Evolutionary conservation across 306 rosid genomes (phyloP).

Genomic region (Vigna nakashimae): DNA sequence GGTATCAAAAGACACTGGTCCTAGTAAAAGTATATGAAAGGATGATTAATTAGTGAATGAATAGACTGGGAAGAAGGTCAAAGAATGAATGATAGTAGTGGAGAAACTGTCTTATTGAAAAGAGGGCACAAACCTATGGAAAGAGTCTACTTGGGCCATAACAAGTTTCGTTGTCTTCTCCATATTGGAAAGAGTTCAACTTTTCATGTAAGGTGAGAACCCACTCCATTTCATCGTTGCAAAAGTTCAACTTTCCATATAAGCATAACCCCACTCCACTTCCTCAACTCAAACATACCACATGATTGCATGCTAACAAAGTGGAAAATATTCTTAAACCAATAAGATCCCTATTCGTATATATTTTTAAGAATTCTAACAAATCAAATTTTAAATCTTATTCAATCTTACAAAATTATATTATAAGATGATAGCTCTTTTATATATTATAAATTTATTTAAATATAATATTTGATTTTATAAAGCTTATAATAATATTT

Average conservation of each 20-base stretch:
- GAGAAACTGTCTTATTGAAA: slow-evolving; percentile 52
- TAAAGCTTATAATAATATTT: too few species aligned
- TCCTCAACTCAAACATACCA: slow-evolving; percentile 35
- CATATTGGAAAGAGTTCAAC: slow-evolving; percentile 33
- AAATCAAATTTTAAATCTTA: too few species aligned
- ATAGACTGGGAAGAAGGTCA: slow-evolving; percentile 26
- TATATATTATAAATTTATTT: too few species aligned
- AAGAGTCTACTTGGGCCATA: slow-evolving; percentile 40
- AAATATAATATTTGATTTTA: too few species aligned
- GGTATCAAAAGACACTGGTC: background rate
- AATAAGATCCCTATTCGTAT: background rate
- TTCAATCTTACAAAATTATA: too few species aligned
- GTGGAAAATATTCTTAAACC: slow-evolving; percentile 1
- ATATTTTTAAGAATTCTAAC: too few species aligned
- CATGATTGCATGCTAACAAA: slow-evolving; percentile 47
- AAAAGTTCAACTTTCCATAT: slow-evolving; percentile 49
- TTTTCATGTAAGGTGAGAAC: slow-evolving; percentile 52
- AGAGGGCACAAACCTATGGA: slow-evolving; percentile 38
- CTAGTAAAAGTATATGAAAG: slow-evolving; percentile 10
- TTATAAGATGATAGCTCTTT: too few species aligned
- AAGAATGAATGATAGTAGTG: slow-evolving; percentile 53
- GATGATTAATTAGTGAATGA: background rate
- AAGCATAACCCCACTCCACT: slow-evolving; percentile 49
- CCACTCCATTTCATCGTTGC: slow-evolving; percentile 38
- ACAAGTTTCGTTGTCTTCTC: slow-evolving; percentile 35